phyloP scores from a whole-genome alignment of 371 early-diverging fungal genomes.

The Conidiobolus coronatus region DNA sequence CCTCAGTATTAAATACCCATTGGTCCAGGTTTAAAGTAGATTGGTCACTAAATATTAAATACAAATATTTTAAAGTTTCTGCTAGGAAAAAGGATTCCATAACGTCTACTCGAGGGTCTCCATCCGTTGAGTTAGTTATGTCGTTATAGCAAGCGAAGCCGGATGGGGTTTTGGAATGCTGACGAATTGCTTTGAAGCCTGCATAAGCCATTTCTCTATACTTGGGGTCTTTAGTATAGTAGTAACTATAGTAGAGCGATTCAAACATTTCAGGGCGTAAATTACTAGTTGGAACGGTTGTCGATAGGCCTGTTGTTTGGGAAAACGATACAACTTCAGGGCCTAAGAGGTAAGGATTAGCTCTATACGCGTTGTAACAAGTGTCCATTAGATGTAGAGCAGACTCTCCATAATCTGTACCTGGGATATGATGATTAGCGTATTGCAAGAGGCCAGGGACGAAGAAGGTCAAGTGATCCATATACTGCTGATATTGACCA shows the following conservation, averaged over 20 bases:
- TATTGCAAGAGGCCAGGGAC: constrained; percentile 65
- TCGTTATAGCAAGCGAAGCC: background rate
- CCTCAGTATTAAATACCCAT: constrained; percentile 74
- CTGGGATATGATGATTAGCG: constrained; percentile 20
- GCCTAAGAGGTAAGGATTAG: constrained; percentile 4
- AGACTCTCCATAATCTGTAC: background rate
- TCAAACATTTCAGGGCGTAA: constrained; percentile 38
- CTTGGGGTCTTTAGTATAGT: constrained; percentile 43
- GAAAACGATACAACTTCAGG: constrained; percentile 4
- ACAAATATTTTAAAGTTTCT: constrained; percentile 89
- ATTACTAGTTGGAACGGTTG: background rate
- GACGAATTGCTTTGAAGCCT: background rate
- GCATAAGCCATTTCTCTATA: constrained; percentile 54
- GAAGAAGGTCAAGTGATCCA: constrained; percentile 90
- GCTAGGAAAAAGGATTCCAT: constrained; percentile 48
- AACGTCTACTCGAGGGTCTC: constrained; percentile 32
- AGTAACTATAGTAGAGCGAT: constrained; percentile 42
- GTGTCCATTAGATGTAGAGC: constrained; percentile 4
- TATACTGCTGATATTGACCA: constrained; percentile 23
- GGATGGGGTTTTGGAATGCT: background rate
- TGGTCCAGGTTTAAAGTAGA: constrained; percentile 22
- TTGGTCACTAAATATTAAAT: constrained; percentile 43
- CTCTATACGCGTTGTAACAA: constrained; percentile 7
- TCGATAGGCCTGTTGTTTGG: background rate
- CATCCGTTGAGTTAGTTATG: background rate